A percentile compares a stretch with the other conserved stretches of the same genome.
Conservation (phyloP, 1,284 basidiomycete genomes). For the Paramarasmius palmivorus region DNA sequence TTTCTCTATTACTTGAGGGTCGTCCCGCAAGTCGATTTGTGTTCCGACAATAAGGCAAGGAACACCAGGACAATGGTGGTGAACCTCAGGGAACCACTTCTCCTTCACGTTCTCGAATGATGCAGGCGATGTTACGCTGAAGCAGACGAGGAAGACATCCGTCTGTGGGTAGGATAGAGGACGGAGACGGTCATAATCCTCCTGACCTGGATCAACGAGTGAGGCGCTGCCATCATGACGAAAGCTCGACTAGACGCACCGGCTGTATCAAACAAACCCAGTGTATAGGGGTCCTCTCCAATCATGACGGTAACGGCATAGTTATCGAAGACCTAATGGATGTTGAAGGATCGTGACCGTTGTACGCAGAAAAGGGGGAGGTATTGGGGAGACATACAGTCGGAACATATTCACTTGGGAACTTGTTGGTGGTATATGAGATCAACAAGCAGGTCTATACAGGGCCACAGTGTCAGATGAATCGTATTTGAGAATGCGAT, state of each 20-base stretch:
- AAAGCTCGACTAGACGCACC: conserved; percentile 50
- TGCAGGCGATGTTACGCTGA: conserved; percentile 97
- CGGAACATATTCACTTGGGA: conserved; percentile 98
- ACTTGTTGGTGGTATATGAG: conserved; percentile 99
- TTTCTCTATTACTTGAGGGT: conserved; percentile 92
- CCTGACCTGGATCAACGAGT: conserved; percentile 70
- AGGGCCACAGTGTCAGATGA: conserved; percentile 10
- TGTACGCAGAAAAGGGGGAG: conserved; percentile 17
- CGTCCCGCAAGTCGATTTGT: conserved; percentile 96
- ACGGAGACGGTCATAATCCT: conserved; percentile 99
- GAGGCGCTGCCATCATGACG: conserved; percentile 5
- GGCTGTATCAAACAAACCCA: conserved; percentile 98
- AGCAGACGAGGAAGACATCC: conserved; percentile 99
- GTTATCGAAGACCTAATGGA: conserved; percentile 87
- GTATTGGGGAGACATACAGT: conserved; percentile 66
- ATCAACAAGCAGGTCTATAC: conserved; percentile 95
- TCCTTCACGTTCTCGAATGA: conserved; percentile 99
- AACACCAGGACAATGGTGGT: conserved; percentile 99
- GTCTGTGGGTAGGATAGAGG: conserved; percentile 99
- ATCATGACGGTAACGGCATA: conserved; percentile 99
- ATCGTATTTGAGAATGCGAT: conserved; percentile 17
- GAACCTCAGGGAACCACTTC: conserved; percentile 99
- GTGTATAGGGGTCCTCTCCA: conserved; percentile 98
- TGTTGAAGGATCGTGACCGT: conserved; percentile 22
- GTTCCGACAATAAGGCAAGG: conserved; percentile 99